Evolutionary conservation across 225 moss, liverwort and hornwort species (phyloP).

Genomic region (Sphagnum tenellum): DNA sequence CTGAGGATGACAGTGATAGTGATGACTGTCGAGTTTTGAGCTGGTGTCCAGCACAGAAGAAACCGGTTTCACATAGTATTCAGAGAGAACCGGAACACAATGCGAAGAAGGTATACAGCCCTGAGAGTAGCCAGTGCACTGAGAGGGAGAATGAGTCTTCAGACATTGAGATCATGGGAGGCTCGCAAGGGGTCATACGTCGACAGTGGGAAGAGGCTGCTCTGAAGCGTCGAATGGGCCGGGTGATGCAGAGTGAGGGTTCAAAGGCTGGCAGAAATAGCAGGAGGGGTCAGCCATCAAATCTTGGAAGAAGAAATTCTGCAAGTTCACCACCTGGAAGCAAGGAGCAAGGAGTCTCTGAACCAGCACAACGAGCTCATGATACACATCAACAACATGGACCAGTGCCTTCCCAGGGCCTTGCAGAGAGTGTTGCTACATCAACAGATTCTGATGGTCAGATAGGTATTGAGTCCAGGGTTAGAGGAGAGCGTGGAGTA

Average conservation of each 20-base stretch:
- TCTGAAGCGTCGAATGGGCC: conserved; percentile 64
- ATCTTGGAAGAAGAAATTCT: conserved; percentile 9
- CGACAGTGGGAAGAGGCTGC: conserved; percentile 83
- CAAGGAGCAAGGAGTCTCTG: conserved; percentile 16
- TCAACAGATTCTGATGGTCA: conserved; percentile 63
- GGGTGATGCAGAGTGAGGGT: conserved; percentile 78
- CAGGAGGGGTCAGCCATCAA: conserved; percentile 16
- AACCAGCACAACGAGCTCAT: conserved; percentile 43
- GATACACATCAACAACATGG: conserved; percentile 15
- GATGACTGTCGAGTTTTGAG: conserved; percentile 47
- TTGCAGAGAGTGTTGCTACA: conserved; percentile 74
- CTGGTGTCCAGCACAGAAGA: conserved; percentile 16
- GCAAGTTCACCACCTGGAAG: neutral
- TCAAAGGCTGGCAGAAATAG: conserved; percentile 55
- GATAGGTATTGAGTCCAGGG: conserved; percentile 21
- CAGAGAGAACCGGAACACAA: too few species aligned
- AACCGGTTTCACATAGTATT: conserved; percentile 9
- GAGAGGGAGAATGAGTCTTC: conserved; percentile 22
- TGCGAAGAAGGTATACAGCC: conserved; percentile 15
- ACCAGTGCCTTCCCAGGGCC: conserved; percentile 43
- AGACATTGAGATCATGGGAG: conserved; percentile 42
- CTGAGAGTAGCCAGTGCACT: conserved; percentile 3
- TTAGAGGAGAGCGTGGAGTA: conserved; percentile 28
- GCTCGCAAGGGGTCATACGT: conserved; percentile 51
- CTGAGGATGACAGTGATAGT: conserved; percentile 32